A percentile compares a stretch with the other conserved stretches of the same genome.
phyloP scores from a whole-genome alignment of 495 filamentous ascomycete species.

The Delitschia confertaspora region DNA sequence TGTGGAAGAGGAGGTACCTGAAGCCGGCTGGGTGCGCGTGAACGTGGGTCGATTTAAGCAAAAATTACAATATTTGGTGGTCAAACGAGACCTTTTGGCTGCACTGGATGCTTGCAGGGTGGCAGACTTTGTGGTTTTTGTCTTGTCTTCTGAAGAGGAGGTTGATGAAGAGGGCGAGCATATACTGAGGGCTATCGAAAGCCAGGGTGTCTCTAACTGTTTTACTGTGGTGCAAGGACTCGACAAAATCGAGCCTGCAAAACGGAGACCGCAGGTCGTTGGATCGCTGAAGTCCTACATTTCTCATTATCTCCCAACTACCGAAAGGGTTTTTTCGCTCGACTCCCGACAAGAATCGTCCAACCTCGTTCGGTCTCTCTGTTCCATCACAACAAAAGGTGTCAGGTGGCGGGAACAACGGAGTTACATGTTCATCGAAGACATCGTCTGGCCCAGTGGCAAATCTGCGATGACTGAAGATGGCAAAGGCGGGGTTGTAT shows the following conservation, averaged over 20 bases:
- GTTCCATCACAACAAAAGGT: constrained; percentile 83
- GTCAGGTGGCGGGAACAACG: constrained; percentile 87
- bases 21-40: constrained; percentile 51
- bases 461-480: constrained; percentile 35
- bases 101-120: constrained; percentile 77
- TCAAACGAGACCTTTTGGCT: constrained; percentile 59
- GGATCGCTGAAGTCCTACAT: constrained; percentile 81
- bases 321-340: constrained; percentile 78
- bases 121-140: constrained; percentile 81
- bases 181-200: constrained; percentile 75
- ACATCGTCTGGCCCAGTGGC: constrained; percentile 57
- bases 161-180: constrained; percentile 75
- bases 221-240: constrained; percentile 66
- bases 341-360: constrained; percentile 81
- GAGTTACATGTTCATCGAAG: constrained; percentile 88
- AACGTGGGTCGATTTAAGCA: constrained; percentile 86
- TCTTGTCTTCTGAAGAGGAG: constrained; percentile 71
- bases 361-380: constrained; percentile 81
- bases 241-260: constrained; percentile 65
- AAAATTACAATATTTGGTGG: constrained; percentile 72
- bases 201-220: constrained; percentile 85
- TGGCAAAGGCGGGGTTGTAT: constrained; percentile 47
- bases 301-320: constrained; percentile 80
- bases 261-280: constrained; percentile 64
- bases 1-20: constrained; percentile 55